Percentiles rank a stretch among this genome's conserved stretches.
Evolutionary conservation across 164 flowering plant species (phyloP).

Genomic region (Magnolia officinalis): DNA sequence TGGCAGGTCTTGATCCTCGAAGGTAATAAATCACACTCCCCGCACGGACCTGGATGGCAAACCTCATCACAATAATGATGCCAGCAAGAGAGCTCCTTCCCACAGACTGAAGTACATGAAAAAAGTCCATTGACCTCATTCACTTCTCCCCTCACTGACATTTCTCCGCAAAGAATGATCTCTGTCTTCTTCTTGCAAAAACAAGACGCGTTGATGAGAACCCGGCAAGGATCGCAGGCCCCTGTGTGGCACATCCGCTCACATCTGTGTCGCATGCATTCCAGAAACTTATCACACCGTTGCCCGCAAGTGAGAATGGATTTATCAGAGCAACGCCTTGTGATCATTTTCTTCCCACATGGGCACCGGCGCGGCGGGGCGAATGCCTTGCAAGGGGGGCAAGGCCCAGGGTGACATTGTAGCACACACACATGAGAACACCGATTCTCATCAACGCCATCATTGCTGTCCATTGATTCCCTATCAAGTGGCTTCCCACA

Average conservation of each 20-base stretch:
- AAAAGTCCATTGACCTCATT: constrained; percentile 61
- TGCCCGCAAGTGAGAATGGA: constrained; percentile 73
- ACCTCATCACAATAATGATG: constrained; percentile 62
- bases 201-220: constrained; percentile 59
- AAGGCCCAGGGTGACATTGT: constrained; percentile 99
- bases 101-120: constrained; percentile 66
- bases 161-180: constrained; percentile 67
- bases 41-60: constrained; percentile 93
- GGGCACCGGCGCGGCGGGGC: constrained; percentile 79
- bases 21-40: constrained; percentile 73
- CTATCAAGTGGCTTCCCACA: constrained; percentile 81
- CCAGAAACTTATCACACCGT: constrained; percentile 69
- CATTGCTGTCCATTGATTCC: constrained; percentile 21
- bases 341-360: constrained; percentile 76
- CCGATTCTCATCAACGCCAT: constrained; percentile 37
- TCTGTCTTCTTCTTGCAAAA: constrained; percentile 75
- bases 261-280: constrained; percentile 84
- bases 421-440: constrained; percentile 91
- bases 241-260: constrained; percentile 70
- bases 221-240: constrained; percentile 67
- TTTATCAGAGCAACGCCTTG: constrained; percentile 77
- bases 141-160: constrained; percentile 75
- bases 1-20: constrained; percentile 56
- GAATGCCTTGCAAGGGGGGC: constrained; percentile 97
- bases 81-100: constrained; percentile 63